These are phyloP conservation scores for Dipodascopsis tothii DNA, from an alignment of 805 yeast species.

Conservation along the genomic window DNA sequence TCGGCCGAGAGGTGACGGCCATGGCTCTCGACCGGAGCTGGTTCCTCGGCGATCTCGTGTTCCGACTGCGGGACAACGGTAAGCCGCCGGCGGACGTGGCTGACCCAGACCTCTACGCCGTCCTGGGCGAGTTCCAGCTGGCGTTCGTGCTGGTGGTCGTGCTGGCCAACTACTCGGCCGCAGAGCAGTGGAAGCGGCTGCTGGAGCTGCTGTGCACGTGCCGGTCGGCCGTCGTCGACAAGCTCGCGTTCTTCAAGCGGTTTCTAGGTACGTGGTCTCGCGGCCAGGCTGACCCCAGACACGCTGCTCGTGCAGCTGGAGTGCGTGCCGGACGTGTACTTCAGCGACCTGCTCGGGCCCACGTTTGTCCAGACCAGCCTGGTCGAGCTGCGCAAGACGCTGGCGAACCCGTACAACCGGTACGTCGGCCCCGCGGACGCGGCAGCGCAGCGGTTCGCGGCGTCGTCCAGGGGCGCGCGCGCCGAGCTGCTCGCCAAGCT, in stretches of 20 bases:
- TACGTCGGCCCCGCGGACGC: background rate
- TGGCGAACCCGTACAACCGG: constrained; percentile 1
- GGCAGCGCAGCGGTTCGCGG: background rate
- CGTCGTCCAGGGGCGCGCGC: background rate
- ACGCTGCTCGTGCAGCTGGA: constrained; percentile 35
- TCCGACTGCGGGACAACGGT: constrained; percentile 19
- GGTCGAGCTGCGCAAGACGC: constrained; percentile 11
- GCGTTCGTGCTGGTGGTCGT: constrained; percentile 43
- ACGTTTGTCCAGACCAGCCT: constrained; percentile 21
- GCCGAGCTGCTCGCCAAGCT: constrained; percentile 2
- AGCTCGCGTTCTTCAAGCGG: constrained; percentile 28
- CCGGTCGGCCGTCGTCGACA: constrained; percentile 26
- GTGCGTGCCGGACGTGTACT: constrained; percentile 39
- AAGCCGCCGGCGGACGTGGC: background rate
- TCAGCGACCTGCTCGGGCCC: constrained; percentile 32
- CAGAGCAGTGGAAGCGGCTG: constrained; percentile 56
- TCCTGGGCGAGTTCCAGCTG: constrained; percentile 51
- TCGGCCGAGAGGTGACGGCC: constrained; percentile 39
- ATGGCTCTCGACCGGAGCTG: constrained; percentile 56
- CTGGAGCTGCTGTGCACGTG: constrained; percentile 39
- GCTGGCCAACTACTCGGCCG: constrained; percentile 57
- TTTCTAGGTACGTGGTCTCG: constrained; percentile 28
- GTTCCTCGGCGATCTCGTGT: constrained; percentile 40
- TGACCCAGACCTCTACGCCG: constrained; percentile 28
- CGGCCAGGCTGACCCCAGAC: background rate